phyloP scores from a whole-genome alignment of 1,284 basidiomycete species.

The Schizophyllum amplum region DNA sequence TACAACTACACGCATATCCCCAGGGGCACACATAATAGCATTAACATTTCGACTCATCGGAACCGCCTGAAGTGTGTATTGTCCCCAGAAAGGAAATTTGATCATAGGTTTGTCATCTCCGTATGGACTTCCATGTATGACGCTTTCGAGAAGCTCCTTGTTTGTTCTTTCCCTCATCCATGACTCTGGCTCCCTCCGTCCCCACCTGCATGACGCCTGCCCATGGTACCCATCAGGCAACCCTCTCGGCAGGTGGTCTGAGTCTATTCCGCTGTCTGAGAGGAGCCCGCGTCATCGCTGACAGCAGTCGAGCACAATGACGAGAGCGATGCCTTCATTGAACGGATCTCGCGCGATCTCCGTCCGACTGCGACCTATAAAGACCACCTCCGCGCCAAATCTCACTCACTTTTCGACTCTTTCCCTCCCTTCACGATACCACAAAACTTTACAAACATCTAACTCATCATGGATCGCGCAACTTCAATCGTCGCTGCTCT shows the following conservation, averaged over 20 bases:
- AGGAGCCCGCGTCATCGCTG: background rate
- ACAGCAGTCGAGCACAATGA: background rate
- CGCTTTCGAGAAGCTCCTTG: no score
- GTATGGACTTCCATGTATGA: no score
- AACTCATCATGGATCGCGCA: slow-evolving; percentile 9
- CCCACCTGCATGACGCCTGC: background rate
- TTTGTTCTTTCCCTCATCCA: background rate
- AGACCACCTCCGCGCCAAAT: background rate
- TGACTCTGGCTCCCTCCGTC: no score
- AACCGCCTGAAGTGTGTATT: no score
- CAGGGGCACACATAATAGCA: no score
- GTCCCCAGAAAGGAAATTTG: no score
- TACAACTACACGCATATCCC: no score
- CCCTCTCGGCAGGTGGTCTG: no score
- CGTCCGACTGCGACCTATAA: background rate
- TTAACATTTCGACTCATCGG: no score
- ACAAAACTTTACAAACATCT: background rate
- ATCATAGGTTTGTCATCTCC: no score
- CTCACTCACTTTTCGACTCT: background rate
- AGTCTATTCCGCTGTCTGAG: background rate
- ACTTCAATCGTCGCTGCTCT: slow-evolving; percentile 11
- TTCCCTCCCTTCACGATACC: background rate
- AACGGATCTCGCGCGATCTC: background rate
- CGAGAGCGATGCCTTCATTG: background rate
- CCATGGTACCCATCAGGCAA: background rate